A percentile compares a stretch with the other conserved stretches of the same genome.
These are phyloP conservation scores for Rhodotorula diobovata DNA, from an alignment of 768 basidiomycete species.

Conservation along the genomic window DNA sequence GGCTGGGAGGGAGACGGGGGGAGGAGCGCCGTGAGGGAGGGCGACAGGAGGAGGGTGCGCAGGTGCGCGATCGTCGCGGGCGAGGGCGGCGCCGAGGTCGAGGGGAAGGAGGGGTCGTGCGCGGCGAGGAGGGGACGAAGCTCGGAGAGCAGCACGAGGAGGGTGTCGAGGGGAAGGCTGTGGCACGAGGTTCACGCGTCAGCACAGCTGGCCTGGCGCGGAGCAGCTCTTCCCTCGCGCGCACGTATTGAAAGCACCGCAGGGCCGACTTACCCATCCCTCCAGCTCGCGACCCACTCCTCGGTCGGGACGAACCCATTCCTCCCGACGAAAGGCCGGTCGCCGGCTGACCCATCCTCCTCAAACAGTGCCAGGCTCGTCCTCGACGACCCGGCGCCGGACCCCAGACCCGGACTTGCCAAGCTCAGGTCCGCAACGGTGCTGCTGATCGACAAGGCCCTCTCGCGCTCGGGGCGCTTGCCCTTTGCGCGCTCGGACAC, in stretches of 20 bases:
- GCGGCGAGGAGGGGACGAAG: slow-evolving; percentile 57
- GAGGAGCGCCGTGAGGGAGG: slow-evolving; percentile 66
- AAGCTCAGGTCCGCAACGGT: slow-evolving; percentile 13
- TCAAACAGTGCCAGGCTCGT: neutral
- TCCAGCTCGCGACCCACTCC: slow-evolving; percentile 86
- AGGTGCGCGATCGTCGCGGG: slow-evolving; percentile 64
- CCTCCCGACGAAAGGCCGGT: slow-evolving; percentile 57
- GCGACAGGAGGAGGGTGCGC: slow-evolving; percentile 67
- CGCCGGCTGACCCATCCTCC: neutral
- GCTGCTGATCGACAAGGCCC: slow-evolving; percentile 28
- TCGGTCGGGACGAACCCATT: slow-evolving; percentile 94
- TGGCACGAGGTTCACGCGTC: no score
- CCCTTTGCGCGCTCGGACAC: slow-evolving; percentile 74
- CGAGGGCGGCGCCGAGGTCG: slow-evolving; percentile 61
- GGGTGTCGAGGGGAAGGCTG: slow-evolving; percentile 76
- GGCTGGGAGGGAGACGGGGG: slow-evolving; percentile 55
- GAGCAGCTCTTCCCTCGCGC: no score
- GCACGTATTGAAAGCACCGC: no score
- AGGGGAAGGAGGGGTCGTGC: slow-evolving; percentile 60
- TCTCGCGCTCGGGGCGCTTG: slow-evolving; percentile 80
- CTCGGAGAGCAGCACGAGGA: slow-evolving; percentile 73
- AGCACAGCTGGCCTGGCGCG: no score
- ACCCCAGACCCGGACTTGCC: neutral
- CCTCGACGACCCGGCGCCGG: neutral
- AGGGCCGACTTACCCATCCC: slow-evolving; percentile 57